phyloP scores from a whole-genome alignment of 345 rosid species.

The Arabidopsis arenosa region DNA sequence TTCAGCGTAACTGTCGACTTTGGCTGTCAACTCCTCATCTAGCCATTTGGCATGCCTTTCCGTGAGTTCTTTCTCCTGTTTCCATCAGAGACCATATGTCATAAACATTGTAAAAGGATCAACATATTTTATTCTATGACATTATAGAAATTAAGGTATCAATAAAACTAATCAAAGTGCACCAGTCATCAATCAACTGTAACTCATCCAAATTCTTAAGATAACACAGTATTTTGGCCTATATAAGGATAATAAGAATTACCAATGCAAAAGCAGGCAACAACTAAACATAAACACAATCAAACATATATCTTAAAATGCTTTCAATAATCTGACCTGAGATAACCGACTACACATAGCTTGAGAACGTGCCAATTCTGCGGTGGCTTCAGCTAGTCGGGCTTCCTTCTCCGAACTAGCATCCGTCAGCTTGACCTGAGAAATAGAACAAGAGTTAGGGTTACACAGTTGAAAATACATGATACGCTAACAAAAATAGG shows the following conservation, averaged over 20 bases:
- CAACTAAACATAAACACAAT: not conserved
- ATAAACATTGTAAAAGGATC: slow-evolving; percentile 10
- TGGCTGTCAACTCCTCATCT: slow-evolving; percentile 80
- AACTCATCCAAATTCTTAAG: not conserved
- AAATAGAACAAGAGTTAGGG: slow-evolving; percentile 7
- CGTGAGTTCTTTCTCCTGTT: slow-evolving; percentile 88
- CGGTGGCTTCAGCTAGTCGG: slow-evolving; percentile 63
- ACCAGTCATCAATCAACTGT: not conserved
- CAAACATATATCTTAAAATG: not conserved
- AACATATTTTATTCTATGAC: not conserved
- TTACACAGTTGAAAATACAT: not conserved
- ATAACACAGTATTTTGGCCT: not conserved
- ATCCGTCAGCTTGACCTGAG: slow-evolving; percentile 75
- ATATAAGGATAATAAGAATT: too few relatives aligned
- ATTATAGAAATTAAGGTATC: not conserved
- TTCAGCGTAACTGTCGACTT: slow-evolving; percentile 66
- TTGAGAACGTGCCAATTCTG: slow-evolving; percentile 69
- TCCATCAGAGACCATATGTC: slow-evolving; percentile 35
- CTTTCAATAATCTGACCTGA: slow-evolving; percentile 68
- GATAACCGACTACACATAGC: slow-evolving; percentile 71
- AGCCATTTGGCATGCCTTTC: slow-evolving; percentile 93
- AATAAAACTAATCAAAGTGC: not conserved
- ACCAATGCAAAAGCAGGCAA: not conserved
- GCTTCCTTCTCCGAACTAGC: slow-evolving; percentile 69
- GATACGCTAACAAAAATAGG: not conserved